Base-by-base conservation (phyloP, 441 rosid genomes). In the Rhodomyrtus psidioides region DNA sequence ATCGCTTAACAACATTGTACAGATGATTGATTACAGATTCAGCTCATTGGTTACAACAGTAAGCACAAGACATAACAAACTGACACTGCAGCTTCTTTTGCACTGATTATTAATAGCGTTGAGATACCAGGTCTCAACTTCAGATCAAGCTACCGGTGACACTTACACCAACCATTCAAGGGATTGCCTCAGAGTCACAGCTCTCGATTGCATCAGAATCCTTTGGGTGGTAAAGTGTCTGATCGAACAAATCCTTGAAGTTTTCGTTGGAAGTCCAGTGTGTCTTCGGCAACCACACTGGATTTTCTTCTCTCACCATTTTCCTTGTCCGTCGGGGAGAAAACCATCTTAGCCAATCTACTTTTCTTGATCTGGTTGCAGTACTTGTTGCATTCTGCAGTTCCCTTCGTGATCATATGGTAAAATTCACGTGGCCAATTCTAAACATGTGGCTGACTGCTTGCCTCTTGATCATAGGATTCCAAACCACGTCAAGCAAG, bases 381-480 rank as follows among this genome's bases (percentile, higher is more conserved):
- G 58, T 89, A 93, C 65, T 94, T 94, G 7, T 90, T 87, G 76
- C 89, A 91, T 81, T 95, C 95, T 9, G 83, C 89, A n/a, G n/a
- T n/a, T 27, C 91, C 95, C 1, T 91, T 90, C 6, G 88, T 88
- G 15, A 94, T 88, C 46, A 94, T 90, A 70, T 93, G 97, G 59
- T 95, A 95, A 93, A 59, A 53, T 89, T 83, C 60, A 88, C 84
- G 90, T 95, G 95, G 0, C 97, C 98, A 13, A 95, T 94, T 83
- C 96, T 89, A 81, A 94, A 94, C 28, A 96, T 96, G 2, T 95
- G 93, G 87, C 95, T 89, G 88, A 95, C 91, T 16, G 97, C 98
- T 89, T 94, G 97, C 86, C 95, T 92, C 82, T 92, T 94, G 1
- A 94, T 95, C 0, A 94, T 89, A 0, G 95, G 98, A 58, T 95